Evolutionary conservation across 345 rosid species (phyloP).

Genomic region (Durio zibethinus): DNA sequence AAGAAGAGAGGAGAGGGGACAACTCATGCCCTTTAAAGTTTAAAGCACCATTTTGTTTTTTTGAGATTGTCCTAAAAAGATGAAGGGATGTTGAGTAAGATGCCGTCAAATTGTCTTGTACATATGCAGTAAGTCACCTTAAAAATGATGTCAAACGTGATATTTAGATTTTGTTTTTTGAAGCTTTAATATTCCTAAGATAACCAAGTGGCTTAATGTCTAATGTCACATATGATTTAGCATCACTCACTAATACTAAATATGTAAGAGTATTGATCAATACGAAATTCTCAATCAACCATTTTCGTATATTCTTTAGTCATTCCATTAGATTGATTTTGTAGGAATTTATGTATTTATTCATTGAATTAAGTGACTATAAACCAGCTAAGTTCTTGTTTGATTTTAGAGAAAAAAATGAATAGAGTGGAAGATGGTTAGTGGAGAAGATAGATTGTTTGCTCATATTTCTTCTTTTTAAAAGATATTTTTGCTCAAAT

Average conservation of each 20-base stretch:
- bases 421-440: too few species aligned
- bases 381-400: neutral
- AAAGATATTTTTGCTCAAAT: too few species aligned
- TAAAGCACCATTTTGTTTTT: neutral
- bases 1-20: slow-evolving; percentile 4
- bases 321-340: too few species aligned
- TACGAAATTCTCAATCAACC: neutral
- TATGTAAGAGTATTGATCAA: neutral
- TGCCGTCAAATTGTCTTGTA: slow-evolving; percentile 51
- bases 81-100: slow-evolving; percentile 26
- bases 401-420: neutral
- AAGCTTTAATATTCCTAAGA: neutral
- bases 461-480: too few species aligned
- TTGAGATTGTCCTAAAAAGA: slow-evolving; percentile 31
- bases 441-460: too few species aligned
- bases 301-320: too few species aligned
- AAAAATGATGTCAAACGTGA: neutral
- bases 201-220: neutral
- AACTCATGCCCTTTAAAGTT: slow-evolving; percentile 1
- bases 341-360: neutral
- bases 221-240: neutral
- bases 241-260: neutral
- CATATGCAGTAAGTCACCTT: slow-evolving; percentile 27
- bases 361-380: neutral
- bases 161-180: too few species aligned